These are phyloP conservation scores for Calonectria leucothoes DNA, from an alignment of 2,329 filamentous ascomycete species.

Conservation along the genomic window DNA sequence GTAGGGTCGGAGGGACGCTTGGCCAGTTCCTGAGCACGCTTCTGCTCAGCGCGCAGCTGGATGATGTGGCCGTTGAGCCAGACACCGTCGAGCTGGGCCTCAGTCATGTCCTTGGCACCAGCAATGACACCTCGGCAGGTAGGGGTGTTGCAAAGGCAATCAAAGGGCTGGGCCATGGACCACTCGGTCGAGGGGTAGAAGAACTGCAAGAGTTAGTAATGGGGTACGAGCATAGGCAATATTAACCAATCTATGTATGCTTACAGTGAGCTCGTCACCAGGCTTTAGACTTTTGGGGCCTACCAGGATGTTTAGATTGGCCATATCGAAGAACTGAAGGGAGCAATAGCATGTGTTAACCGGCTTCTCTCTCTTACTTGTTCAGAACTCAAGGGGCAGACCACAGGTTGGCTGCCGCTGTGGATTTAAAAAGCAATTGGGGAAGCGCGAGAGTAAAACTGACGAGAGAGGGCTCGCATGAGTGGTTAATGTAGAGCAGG, in stretches of 20 bases:
- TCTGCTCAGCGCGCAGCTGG: constrained; percentile 61
- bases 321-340: constrained; percentile 69
- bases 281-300: constrained; percentile 65
- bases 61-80: constrained; percentile 74
- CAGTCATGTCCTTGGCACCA: constrained; percentile 71
- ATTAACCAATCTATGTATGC: constrained; percentile 27
- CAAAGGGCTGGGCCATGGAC: constrained; percentile 78
- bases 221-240: no score
- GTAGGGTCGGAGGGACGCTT: constrained; percentile 50
- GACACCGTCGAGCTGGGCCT: constrained; percentile 64
- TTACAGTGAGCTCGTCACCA: constrained; percentile 69
- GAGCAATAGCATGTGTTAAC: constrained; percentile 23
- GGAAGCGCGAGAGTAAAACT: constrained; percentile 45
- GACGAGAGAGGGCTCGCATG: constrained; percentile 73
- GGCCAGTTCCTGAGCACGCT: constrained; percentile 16
- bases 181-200: constrained; percentile 84
- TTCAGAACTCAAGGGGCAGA: neutral
- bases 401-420: constrained; percentile 2
- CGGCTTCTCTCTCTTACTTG: neutral
- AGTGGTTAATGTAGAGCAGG: constrained; percentile 76
- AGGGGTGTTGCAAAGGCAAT: constrained; percentile 69
- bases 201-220: constrained; percentile 56
- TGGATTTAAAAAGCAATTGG: neutral
- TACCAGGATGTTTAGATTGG: constrained; percentile 67
- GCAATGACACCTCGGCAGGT: constrained; percentile 71